Evolutionary conservation across 306 rosid genomes (phyloP).

Genomic region (cucumber (Cucumis sativus)): Cucumber_9930_V3 NC_026657.2:457501-458000

Average conservation of each 20-base stretch:
- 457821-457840: conserved; percentile 69
- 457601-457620: conserved; percentile 1
- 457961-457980: conserved; percentile 14
- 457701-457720: conserved; percentile 4
- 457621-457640: background rate
- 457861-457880: conserved; percentile 95
- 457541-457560: background rate
- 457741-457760: background rate
- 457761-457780: conserved; percentile 10
- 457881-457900: conserved; percentile 87
- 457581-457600: background rate
- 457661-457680: background rate
- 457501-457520: background rate
- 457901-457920: conserved; percentile 25
- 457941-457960: conserved; percentile 5
- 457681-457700: background rate
- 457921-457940: conserved; percentile 18
- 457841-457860: conserved; percentile 84
- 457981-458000: conserved; percentile 89
- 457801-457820: conserved; percentile 95
- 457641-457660: background rate
- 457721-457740: background rate
- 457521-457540: background rate
- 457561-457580: conserved; percentile 2
- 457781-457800: conserved; percentile 86